These are phyloP conservation scores for Globisporangium recalcitrans DNA, from an alignment of 352 stramenopile species.

Conservation along the genomic window DNA sequence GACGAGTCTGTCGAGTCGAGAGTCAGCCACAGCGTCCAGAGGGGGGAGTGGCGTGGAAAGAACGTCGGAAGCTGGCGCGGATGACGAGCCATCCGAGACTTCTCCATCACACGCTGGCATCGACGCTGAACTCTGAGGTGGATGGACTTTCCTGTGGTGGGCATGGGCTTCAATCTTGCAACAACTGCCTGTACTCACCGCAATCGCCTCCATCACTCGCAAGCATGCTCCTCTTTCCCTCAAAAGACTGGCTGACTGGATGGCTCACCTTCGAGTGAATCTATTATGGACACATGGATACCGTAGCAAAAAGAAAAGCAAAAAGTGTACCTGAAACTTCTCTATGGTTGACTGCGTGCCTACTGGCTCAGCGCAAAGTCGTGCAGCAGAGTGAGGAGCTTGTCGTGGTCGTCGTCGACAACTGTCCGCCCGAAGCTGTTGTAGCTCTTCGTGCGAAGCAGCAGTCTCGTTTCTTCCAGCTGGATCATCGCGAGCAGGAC, in stretches of 20 bases:
- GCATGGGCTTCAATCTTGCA: neutral
- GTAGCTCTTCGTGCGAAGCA: slow-evolving; percentile 70
- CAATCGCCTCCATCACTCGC: too few relatives aligned
- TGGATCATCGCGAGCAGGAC: slow-evolving; percentile 78
- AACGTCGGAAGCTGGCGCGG: neutral
- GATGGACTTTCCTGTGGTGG: neutral
- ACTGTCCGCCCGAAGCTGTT: slow-evolving; percentile 31
- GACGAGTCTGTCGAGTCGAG: slow-evolving; percentile 6
- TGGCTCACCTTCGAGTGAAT: neutral
- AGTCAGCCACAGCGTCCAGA: neutral
- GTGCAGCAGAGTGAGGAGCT: slow-evolving; percentile 46
- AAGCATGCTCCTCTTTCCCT: too few relatives aligned
- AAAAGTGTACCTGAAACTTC: neutral
- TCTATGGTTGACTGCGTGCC: slow-evolving; percentile 12
- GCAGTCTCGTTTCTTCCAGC: slow-evolving; percentile 44
- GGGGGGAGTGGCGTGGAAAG: neutral
- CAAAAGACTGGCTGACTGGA: neutral
- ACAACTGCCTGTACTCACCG: neutral
- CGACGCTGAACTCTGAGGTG: neutral
- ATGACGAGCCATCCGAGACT: neutral
- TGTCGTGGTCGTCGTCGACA: slow-evolving; percentile 36
- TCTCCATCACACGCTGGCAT: neutral
- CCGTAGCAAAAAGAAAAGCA: neutral
- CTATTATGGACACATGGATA: slow-evolving; percentile 14
- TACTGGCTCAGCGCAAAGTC: slow-evolving; percentile 28